Evolutionary conservation across 1,284 basidiomycete species (phyloP).

Genomic region (Cutaneotrichosporon sp.): DNA sequence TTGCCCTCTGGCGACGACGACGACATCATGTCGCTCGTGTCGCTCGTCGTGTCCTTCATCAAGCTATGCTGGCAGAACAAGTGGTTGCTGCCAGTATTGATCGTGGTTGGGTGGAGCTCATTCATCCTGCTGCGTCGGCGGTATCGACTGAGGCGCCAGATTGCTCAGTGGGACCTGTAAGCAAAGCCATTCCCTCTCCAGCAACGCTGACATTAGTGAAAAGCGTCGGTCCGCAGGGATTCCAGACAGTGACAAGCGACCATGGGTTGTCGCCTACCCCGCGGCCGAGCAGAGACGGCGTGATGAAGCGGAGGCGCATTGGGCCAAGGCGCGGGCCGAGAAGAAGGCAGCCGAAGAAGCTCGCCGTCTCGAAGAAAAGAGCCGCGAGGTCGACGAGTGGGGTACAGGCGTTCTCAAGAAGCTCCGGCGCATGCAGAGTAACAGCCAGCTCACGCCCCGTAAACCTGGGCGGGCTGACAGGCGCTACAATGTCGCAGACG

Average conservation of each 20-base stretch:
- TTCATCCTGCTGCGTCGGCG: neutral
- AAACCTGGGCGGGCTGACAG: constrained; percentile 1
- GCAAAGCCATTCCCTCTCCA: neutral
- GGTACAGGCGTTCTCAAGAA: constrained; percentile 6
- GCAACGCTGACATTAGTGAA: constrained; percentile 8
- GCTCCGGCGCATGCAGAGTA: constrained; percentile 9
- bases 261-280: constrained; percentile 17
- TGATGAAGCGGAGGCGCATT: constrained; percentile 5
- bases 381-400: constrained; percentile 18
- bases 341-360: constrained; percentile 3
- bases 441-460: constrained; percentile 1
- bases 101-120: neutral
- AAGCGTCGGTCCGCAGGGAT: constrained; percentile 21
- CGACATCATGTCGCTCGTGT: neutral
- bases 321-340: neutral
- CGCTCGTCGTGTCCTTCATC: constrained; percentile 1
- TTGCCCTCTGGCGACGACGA: no score
- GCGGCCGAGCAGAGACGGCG: constrained; percentile 18
- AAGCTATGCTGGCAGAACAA: neutral
- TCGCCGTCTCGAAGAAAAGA: constrained; percentile 5
- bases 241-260: constrained; percentile 19
- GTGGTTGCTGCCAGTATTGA: neutral
- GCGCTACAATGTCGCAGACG: constrained; percentile 10
- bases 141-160: constrained; percentile 1
- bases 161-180: constrained; percentile 1